phyloP scores from a whole-genome alignment of 2,329 filamentous ascomycete species.

The Aspergillus japonicus region DNA sequence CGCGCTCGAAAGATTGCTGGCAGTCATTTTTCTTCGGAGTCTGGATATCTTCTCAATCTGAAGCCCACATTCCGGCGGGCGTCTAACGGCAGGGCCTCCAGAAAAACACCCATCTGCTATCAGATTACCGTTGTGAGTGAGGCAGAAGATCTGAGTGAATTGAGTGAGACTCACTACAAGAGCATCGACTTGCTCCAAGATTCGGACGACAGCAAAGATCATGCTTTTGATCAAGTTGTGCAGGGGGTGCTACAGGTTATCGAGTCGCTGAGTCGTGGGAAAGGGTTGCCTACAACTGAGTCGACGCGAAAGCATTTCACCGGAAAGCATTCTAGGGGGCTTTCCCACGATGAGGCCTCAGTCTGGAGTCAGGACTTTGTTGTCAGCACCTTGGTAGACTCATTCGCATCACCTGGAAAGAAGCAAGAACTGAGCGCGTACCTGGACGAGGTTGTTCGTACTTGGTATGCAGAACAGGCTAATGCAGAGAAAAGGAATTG shows the following conservation, averaged over 20 bases:
- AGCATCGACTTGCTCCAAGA: neutral
- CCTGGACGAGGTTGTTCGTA: neutral
- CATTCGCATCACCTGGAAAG: slow-evolving; percentile 2
- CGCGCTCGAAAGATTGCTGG: slow-evolving; percentile 2
- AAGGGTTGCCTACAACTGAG: neutral
- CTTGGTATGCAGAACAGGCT: neutral
- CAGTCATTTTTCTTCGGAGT: slow-evolving; percentile 2
- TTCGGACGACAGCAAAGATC: neutral
- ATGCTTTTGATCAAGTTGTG: neutral
- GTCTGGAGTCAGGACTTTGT: neutral
- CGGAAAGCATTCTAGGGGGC: neutral
- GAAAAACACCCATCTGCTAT: too few species aligned
- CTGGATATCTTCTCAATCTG: slow-evolving; percentile 2
- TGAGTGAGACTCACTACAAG: neutral
- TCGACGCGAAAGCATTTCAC: neutral
- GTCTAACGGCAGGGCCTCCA: too few species aligned
- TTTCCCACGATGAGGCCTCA: neutral
- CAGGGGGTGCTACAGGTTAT: neutral
- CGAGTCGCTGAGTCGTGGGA: slow-evolving; percentile 4
- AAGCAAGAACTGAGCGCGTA: neutral
- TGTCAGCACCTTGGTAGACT: slow-evolving; percentile 6
- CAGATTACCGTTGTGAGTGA: too few species aligned
- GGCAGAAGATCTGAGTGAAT: neutral
- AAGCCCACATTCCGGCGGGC: neutral
- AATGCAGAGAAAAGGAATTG: neutral